These are phyloP conservation scores for Termitomyces sp. DNA, from an alignment of 768 basidiomycete species.

Conservation along the genomic window DNA sequence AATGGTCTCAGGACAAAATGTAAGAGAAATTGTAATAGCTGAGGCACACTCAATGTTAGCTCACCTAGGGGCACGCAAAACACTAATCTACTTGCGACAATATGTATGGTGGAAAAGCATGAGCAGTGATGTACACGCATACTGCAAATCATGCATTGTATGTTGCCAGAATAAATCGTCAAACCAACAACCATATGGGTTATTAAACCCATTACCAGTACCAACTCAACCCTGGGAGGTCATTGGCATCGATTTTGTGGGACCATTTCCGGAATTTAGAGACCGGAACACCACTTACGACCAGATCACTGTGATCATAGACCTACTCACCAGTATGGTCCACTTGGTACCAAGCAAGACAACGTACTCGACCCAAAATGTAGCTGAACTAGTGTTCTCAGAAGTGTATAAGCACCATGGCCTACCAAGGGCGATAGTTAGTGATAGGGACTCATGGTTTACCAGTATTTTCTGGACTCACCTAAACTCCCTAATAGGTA, in stretches of 20 bases:
- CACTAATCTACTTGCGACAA: not conserved
- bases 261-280: not conserved
- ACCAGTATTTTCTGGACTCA: not conserved
- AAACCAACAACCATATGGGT: not conserved
- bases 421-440: too few species aligned
- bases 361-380: too few species aligned
- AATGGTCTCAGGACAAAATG: not conserved
- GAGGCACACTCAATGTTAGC: not conserved
- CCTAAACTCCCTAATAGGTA: not conserved
- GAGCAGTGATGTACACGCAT: not conserved
- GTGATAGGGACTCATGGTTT: not conserved
- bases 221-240: not conserved
- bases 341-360: too few species aligned
- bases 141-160: not conserved
- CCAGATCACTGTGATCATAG: too few species aligned
- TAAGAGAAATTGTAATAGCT: not conserved
- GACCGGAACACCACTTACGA: not conserved
- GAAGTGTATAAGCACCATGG: too few species aligned
- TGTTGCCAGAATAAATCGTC: not conserved
- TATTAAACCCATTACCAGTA: not conserved
- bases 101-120: not conserved
- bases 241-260: not conserved
- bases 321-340: too few species aligned
- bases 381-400: too few species aligned
- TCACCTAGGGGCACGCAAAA: not conserved